Percentiles rank a stretch among this genome's conserved stretches.
These are phyloP conservation scores for Climacium dendroides DNA, from an alignment of 225 moss, liverwort and hornwort genomes.

Conservation along the genomic window DNA sequence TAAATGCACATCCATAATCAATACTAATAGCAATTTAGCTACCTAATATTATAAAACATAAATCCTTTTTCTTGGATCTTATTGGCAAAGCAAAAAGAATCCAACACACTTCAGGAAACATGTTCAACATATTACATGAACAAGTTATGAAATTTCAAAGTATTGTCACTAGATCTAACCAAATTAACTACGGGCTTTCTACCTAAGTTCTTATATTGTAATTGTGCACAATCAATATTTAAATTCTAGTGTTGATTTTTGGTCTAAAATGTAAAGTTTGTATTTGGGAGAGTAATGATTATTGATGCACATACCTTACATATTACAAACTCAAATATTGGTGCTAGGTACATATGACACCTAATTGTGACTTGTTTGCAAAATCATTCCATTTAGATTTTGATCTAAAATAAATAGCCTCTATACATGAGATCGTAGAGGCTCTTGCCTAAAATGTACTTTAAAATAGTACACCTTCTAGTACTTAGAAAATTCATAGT, in stretches of 20 bases:
- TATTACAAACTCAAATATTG: background rate
- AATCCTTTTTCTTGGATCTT: background rate
- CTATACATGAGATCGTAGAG: too few species aligned
- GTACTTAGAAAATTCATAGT: background rate
- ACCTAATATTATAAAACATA: background rate
- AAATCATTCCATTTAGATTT: background rate
- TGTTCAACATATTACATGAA: background rate
- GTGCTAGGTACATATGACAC: background rate
- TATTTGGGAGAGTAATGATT: background rate
- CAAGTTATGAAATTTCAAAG: background rate
- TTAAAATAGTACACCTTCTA: background rate
- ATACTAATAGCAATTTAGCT: background rate
- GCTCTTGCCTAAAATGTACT: background rate
- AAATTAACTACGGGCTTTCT: background rate
- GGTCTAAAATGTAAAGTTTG: background rate
- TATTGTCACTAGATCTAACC: background rate
- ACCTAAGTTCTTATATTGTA: fast-evolving
- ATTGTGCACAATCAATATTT: background rate
- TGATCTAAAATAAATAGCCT: background rate
- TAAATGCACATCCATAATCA: background rate
- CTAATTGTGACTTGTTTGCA: background rate
- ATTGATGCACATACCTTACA: background rate
- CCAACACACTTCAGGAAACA: background rate
- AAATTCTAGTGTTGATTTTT: background rate
- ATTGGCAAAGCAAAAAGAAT: background rate